phyloP scores from a whole-genome alignment of 441 rosid genomes.

The Adansonia grandidieri region DNA sequence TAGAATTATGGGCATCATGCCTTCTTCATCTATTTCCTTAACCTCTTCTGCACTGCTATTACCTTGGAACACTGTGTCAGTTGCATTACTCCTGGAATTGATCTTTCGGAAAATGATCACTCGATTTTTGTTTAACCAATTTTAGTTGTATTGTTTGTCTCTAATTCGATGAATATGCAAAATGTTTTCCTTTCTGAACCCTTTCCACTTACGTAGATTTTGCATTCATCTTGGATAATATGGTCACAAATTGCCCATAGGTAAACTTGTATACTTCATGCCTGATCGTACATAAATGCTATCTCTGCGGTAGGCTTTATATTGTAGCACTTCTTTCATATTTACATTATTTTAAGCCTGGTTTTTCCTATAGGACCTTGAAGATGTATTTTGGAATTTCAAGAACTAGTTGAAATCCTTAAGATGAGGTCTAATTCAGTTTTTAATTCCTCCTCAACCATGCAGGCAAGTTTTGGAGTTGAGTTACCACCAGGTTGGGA shows the following conservation, averaged over 20 bases:
- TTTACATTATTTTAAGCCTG: not conserved
- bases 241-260: constrained; percentile 9
- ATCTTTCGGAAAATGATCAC: not conserved
- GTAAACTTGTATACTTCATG: not conserved
- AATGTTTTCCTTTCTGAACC: constrained; percentile 13
- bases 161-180: constrained; percentile 10
- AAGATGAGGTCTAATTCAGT: constrained; percentile 9
- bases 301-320: not conserved
- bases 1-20: constrained; percentile 15
- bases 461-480: constrained; percentile 47
- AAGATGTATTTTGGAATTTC: constrained; percentile 1
- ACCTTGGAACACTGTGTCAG: not conserved
- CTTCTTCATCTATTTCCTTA: constrained; percentile 3
- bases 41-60: not conserved
- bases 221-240: constrained; percentile 17
- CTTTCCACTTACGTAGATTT: not conserved
- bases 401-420: not conserved
- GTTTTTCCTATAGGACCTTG: not conserved
- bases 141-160: constrained; percentile 10
- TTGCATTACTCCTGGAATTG: not conserved
- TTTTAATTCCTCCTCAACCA: constrained; percentile 17
- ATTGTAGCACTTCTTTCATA: not conserved
- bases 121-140: not conserved
- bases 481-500: constrained; percentile 60
- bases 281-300: not conserved